Percentiles rank a stretch among this genome's conserved stretches.
Conservation (phyloP, 1,139 yeast species). For the Diutina neorugosa region DNA sequence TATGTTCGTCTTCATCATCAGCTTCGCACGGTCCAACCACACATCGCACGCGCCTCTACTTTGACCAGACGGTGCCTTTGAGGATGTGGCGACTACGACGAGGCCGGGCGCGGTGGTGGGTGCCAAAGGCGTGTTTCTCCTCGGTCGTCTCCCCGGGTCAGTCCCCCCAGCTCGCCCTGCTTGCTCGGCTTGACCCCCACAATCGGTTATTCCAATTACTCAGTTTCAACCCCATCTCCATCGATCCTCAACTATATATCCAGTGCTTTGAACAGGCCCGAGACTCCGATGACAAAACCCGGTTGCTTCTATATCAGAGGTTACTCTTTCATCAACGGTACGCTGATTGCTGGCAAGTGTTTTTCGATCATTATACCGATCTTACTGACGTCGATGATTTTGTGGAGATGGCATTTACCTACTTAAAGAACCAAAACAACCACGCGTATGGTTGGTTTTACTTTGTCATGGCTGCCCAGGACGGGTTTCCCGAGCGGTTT, state of each 20-base stretch:
- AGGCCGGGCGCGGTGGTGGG: neutral
- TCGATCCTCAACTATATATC: neutral
- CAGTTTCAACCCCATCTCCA: neutral
- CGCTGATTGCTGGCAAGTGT: neutral
- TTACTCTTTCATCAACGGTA: neutral
- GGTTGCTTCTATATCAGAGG: neutral
- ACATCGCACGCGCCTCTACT: neutral
- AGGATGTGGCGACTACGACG: constrained; percentile 4
- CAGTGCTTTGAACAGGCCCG: neutral
- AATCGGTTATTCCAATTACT: neutral
- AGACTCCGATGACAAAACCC: neutral
- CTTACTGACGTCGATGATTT: neutral
- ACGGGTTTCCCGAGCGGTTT: neutral
- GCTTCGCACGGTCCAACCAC: neutral
- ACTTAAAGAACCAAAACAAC: neutral
- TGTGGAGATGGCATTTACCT: neutral
- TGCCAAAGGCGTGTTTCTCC: neutral
- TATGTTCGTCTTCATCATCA: neutral
- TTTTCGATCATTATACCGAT: constrained; percentile 1
- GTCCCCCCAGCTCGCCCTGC: neutral
- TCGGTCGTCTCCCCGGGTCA: neutral
- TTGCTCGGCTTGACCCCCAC: neutral
- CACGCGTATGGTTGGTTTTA: neutral
- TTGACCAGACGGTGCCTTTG: neutral
- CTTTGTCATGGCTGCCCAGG: constrained; percentile 2